These are phyloP conservation scores for Coniferiporia weirii DNA, from an alignment of 1,284 basidiomycete genomes.

Conservation along the genomic window DNA sequence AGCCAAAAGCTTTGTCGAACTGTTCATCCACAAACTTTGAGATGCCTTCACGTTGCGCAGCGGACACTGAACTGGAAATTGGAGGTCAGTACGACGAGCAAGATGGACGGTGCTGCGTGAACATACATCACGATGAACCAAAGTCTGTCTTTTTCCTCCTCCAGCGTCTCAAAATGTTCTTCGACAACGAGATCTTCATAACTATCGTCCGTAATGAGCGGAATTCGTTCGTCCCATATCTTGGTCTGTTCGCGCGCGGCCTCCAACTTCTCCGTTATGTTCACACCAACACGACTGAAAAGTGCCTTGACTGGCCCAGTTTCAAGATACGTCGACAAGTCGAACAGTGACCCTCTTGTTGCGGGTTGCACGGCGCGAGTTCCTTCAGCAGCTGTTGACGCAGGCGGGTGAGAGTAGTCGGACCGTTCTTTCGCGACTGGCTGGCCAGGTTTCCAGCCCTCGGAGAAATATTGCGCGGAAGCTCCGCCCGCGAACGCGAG, in stretches of 20 bases:
- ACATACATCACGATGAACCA: conserved; percentile 73
- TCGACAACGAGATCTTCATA: conserved; percentile 63
- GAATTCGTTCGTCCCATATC: conserved; percentile 66
- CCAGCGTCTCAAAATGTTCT: conserved; percentile 48
- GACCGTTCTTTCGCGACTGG: conserved; percentile 32
- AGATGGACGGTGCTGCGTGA: not conserved
- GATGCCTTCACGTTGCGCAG: conserved; percentile 51
- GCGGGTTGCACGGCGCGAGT: conserved; percentile 2
- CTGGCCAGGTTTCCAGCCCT: conserved; percentile 73
- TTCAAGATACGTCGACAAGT: conserved; percentile 43
- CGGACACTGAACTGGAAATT: conserved; percentile 50
- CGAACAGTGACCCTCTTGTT: conserved; percentile 29
- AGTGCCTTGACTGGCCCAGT: conserved; percentile 47
- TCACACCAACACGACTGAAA: conserved; percentile 55
- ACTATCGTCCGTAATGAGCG: conserved; percentile 71
- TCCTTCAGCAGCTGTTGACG: conserved; percentile 21
- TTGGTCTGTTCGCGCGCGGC: conserved; percentile 33
- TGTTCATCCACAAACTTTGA: conserved; percentile 63
- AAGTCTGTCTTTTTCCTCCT: conserved; percentile 59
- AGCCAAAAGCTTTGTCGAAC: conserved; percentile 67
- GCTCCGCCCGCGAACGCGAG: conserved; percentile 34
- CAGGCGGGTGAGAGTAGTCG: conserved; percentile 17
- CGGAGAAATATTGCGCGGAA: conserved; percentile 67
- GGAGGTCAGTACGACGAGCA: conserved; percentile 9
- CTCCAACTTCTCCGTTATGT: conserved; percentile 55